Evolutionary conservation across 2,329 filamentous ascomycete genomes (phyloP).

Genomic region (Lasiodiplodia citricola): DNA sequence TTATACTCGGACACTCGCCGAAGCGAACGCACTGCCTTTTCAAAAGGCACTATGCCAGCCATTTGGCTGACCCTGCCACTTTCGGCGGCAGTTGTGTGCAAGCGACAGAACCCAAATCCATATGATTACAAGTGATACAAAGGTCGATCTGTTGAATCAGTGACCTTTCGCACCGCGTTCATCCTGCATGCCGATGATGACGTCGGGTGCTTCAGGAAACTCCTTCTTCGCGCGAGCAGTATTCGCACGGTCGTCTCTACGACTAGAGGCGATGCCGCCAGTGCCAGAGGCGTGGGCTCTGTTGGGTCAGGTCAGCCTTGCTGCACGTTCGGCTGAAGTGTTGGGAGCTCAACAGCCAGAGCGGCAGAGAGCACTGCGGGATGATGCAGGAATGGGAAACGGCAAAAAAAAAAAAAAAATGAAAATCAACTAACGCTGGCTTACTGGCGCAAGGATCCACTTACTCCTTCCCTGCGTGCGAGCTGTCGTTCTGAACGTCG

Average conservation of each 20-base stretch:
- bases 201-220: conserved; percentile 53
- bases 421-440: neutral
- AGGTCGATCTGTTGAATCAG: neutral
- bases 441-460: conserved; percentile 26
- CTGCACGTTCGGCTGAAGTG: neutral
- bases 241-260: conserved; percentile 44
- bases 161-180: conserved; percentile 54
- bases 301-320: neutral
- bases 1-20: neutral
- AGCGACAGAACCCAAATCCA: neutral
- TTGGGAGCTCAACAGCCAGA: neutral
- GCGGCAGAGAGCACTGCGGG: neutral
- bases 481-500: conserved; percentile 42
- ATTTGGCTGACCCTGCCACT: neutral
- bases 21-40: neutral
- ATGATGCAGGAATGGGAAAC: neutral
- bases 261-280: conserved; percentile 49
- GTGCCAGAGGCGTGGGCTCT: conserved; percentile 36
- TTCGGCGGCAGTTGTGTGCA: neutral
- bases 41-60: neutral
- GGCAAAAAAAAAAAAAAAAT: neutral
- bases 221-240: conserved; percentile 52
- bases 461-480: conserved; percentile 41
- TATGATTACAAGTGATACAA: neutral
- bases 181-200: conserved; percentile 57